Evolutionary conservation across 2,329 filamentous ascomycete genomes (phyloP), one percentile per base, ranked within the genome.

Genomic region (Fusarium illudens): DNA sequence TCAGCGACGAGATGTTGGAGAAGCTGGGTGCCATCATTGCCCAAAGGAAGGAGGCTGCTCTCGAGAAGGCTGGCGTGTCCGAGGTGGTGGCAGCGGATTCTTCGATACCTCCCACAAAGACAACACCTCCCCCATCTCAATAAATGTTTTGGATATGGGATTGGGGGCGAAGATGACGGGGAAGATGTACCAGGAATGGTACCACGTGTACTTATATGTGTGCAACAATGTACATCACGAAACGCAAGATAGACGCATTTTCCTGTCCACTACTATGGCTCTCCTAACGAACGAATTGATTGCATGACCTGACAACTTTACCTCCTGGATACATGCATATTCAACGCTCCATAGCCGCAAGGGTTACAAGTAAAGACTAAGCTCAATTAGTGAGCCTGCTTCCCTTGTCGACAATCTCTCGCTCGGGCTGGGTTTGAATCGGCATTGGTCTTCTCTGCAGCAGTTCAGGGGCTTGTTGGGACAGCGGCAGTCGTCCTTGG

Each of bases 1-100:
- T 90, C 58, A 81, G 85, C 20, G 77, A 84, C 44, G 84, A 86
- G 71, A 88, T 90, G 84, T 77, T 90, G 75, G 84, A 85, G 76
- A 87, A 84, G 81, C 86, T 90, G 73, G 88, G 88, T 68, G 80
- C 86, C 78, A 78, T 89, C 70, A 89, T 90, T 78, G 86, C 84
- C 33, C 80, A 79, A 77, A 88, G 86, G 75, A 82, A 83, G 75
- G 77, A 80, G 59, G 75, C 73, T 60, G 77, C 78, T 6, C 71
- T 83, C 68, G 77, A 80, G 51, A 74, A 78, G 7, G 78, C 78
- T 3, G 79, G 78, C n/a, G 62, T 80, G 12, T 75, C 77, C 15
- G 76, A 81, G 64, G 77, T 74, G 52, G 62, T 62, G 15, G 19
- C 69, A 42, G 46, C 60, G 49, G 55, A 65, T 50, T 54, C 62